Evolutionary conservation across 202 grass and related monocot species (phyloP), one percentile per base, ranked within the genome.

Genomic region (Setaria viridis): DNA sequence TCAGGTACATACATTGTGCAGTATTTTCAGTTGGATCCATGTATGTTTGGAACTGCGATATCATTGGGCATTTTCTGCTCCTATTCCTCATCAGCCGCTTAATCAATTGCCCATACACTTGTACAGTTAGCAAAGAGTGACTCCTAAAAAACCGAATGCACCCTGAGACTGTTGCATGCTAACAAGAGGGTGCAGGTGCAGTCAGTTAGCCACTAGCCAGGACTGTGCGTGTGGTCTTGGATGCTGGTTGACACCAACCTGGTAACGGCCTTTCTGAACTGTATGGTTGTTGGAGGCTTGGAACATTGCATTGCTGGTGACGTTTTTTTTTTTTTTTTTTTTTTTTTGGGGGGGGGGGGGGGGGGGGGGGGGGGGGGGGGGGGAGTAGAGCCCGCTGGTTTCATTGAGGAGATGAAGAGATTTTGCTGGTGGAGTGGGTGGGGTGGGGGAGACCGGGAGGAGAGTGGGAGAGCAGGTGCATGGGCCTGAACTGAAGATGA

Each of bases 201-300:
- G 39, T 41, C 39, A 41, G 39, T 41, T 48, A 62, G 74, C 41
- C 5, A 86, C 66, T 70, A n/a, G 9, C 29, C 67, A 55, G 55
- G 3, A 5, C 8, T 41, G 11, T 42, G 39, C 41, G 4, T 57
- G 30, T 77, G 67, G 72, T 66, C 78, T 82, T 71, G 64, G 32
- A 90, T 73, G 64, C 62, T 82, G 78, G 81, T 86, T 82, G 83
- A 16, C 79, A 90, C 72, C 83, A 86, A 78, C 83, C 83, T 86
- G 83, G 88, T 66, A 84, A 34, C 45, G 63, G 54, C 85, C 73
- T 54, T 53, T 33, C 81, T 58, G 70, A 77, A 72, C 70, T 42
- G 76, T 71, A 70, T 87, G 46, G 85, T 87, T 62, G 89, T 87
- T 91, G 85, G 39, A 6, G 39, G 4, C 39, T 5, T 6, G 5